Percentiles rank a stretch among this genome's conserved stretches.
phyloP scores from a whole-genome alignment of 441 rosid species.

The Flueggea neowawraea region DNA sequence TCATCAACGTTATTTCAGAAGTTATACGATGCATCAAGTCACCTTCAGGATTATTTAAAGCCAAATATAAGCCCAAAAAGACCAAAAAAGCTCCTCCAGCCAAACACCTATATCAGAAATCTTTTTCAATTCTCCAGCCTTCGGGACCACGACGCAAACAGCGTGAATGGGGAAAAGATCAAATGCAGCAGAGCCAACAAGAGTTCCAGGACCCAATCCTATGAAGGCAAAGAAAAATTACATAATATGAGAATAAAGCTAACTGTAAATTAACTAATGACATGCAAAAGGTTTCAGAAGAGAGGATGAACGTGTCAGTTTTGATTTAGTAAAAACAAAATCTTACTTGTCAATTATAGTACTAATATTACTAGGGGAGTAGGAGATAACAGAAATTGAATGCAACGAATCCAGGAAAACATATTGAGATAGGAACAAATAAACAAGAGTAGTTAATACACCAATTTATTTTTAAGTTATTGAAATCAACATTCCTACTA shows the following conservation, averaged over 20 bases:
- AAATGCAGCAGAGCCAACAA: conserved; percentile 97
- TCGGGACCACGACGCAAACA: conserved; percentile 91
- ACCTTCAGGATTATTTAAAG: conserved; percentile 91
- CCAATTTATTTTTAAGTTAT: too few species aligned
- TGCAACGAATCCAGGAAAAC: too few species aligned
- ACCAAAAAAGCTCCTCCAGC: conserved; percentile 96
- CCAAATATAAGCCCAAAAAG: conserved; percentile 98
- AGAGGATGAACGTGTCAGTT: too few species aligned
- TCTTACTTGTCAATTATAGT: too few species aligned
- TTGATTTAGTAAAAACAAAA: too few species aligned
- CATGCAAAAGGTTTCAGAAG: too few species aligned
- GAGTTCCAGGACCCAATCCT: conserved; percentile 99
- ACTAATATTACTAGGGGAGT: too few species aligned
- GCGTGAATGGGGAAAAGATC: conserved; percentile 97
- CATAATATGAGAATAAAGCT: not conserved
- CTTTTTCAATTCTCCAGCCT: conserved; percentile 92
- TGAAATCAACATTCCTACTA: not conserved
- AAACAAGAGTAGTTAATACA: too few species aligned
- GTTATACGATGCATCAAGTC: conserved; percentile 15
- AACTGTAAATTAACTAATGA: not conserved
- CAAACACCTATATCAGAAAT: conserved; percentile 92
- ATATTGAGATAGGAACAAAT: not conserved
- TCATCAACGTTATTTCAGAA: not conserved
- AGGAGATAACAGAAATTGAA: not conserved
- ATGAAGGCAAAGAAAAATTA: conserved; percentile 1